phyloP scores from a whole-genome alignment of 192 early-diverging fungal species.

The Dispira parvispora region DNA sequence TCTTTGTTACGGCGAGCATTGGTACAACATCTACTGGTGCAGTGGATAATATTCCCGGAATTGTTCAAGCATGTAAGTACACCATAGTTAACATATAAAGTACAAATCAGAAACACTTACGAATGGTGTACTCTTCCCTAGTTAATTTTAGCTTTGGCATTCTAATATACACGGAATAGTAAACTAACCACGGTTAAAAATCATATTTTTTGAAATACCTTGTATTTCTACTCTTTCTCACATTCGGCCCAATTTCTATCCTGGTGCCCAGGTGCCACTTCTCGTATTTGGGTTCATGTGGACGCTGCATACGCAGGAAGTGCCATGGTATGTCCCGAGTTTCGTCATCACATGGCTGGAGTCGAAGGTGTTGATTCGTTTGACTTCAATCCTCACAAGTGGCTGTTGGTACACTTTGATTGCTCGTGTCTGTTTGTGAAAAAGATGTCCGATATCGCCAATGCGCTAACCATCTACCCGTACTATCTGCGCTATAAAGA shows the following conservation, averaged over 20 bases:
- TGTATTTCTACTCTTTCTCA: no score
- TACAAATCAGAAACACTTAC: no score
- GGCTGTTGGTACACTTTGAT: conserved; percentile 45
- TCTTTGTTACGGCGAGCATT: conserved; percentile 42
- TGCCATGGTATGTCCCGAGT: conserved; percentile 39
- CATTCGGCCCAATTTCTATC: no score
- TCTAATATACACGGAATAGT: no score
- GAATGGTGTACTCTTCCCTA: no score
- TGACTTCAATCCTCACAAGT: conserved; percentile 45
- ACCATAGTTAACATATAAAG: background rate
- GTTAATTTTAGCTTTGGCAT: no score
- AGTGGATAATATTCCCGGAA: conserved; percentile 34
- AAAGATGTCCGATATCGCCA: conserved; percentile 23
- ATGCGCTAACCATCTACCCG: conserved; percentile 32
- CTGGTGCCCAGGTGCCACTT: no score
- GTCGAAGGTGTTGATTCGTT: conserved; percentile 40
- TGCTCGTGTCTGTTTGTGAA: conserved; percentile 43
- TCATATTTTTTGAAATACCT: no score
- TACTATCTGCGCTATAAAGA: conserved; percentile 29
- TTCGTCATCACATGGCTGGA: conserved; percentile 25
- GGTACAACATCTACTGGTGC: conserved; percentile 41
- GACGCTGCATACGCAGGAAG: conserved; percentile 48
- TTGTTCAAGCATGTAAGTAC: conserved; percentile 25
- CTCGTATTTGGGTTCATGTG: conserved; percentile 37
- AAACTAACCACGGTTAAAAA: no score